A percentile compares a stretch with the other conserved stretches of the same genome.
Evolutionary conservation across 768 basidiomycete genomes (phyloP).

Genomic region (Wakefieldia striispora): DNA sequence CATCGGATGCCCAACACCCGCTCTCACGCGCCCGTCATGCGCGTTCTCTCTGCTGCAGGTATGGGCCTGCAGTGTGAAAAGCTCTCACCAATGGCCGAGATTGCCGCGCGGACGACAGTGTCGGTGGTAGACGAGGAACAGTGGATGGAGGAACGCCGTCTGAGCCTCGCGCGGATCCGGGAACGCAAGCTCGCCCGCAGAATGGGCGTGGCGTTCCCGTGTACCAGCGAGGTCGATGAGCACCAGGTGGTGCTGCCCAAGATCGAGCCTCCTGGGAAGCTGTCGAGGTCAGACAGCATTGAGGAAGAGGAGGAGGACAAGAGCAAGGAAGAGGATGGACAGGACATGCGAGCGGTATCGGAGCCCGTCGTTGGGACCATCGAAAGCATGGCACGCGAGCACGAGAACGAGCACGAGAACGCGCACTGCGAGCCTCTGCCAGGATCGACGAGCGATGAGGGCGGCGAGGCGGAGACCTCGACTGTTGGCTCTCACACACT

Average conservation of each 20-base stretch:
- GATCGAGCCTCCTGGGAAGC: conserved; percentile 22
- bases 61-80: conserved; percentile 30
- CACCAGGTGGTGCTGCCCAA: conserved; percentile 17
- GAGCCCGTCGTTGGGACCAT: background rate
- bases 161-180: conserved; percentile 30
- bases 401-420: conserved; percentile 5
- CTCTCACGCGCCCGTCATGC: conserved; percentile 70
- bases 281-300: conserved; percentile 32
- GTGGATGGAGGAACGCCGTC: conserved; percentile 36
- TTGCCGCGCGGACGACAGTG: background rate
- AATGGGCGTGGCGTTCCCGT: conserved; percentile 27
- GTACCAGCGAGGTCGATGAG: conserved; percentile 8
- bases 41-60: conserved; percentile 66
- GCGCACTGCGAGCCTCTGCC: background rate
- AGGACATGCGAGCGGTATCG: background rate
- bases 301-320: conserved; percentile 32
- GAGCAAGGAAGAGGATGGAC: conserved; percentile 9
- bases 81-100: conserved; percentile 4
- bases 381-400: background rate
- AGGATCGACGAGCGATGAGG: conserved; percentile 12
- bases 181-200: conserved; percentile 34
- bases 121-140: conserved; percentile 28
- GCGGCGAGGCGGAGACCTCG: conserved; percentile 19
- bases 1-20: conserved; percentile 83
- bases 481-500: conserved; percentile 26